These are phyloP conservation scores for Mycena belliarum DNA, from an alignment of 768 basidiomycete genomes.

Conservation along the genomic window DNA sequence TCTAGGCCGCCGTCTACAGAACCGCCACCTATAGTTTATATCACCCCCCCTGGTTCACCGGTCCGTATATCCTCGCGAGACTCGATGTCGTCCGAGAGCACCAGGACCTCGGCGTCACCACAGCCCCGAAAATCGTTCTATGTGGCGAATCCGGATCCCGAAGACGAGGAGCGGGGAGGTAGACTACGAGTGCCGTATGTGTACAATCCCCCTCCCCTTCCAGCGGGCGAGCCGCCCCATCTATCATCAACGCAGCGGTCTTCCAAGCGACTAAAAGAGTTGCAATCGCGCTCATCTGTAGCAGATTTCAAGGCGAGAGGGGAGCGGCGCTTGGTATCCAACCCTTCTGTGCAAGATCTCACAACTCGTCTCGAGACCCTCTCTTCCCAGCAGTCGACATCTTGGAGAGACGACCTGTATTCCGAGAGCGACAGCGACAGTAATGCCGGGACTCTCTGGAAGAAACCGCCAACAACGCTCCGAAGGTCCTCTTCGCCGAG, in stretches of 20 bases:
- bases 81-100: slow-evolving; percentile 23
- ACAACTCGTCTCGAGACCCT: background rate
- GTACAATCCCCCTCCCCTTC: slow-evolving; percentile 34
- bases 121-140: slow-evolving; percentile 27
- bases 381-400: slow-evolving; percentile 1
- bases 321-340: slow-evolving; percentile 12
- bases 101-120: slow-evolving; percentile 12
- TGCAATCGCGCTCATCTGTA: background rate
- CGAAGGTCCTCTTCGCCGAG: slow-evolving; percentile 8
- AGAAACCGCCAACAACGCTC: slow-evolving; percentile 32
- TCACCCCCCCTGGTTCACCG: slow-evolving; percentile 32
- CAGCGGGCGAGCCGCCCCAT: slow-evolving; percentile 5
- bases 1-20: slow-evolving; percentile 11
- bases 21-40: slow-evolving; percentile 35
- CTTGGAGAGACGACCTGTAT: slow-evolving; percentile 2
- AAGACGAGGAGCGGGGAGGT: slow-evolving; percentile 12
- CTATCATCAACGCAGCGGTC: slow-evolving; percentile 2
- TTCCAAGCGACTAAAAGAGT: background rate
- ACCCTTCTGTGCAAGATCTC: slow-evolving; percentile 14
- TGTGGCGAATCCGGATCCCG: slow-evolving; percentile 34
- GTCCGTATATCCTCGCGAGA: slow-evolving; percentile 20
- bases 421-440: slow-evolving; percentile 23
- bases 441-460: slow-evolving; percentile 28
- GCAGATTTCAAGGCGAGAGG: background rate
- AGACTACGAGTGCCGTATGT: slow-evolving; percentile 11